phyloP scores from a whole-genome alignment of 73 alveolate species.

The Uronychia setigera region DNA sequence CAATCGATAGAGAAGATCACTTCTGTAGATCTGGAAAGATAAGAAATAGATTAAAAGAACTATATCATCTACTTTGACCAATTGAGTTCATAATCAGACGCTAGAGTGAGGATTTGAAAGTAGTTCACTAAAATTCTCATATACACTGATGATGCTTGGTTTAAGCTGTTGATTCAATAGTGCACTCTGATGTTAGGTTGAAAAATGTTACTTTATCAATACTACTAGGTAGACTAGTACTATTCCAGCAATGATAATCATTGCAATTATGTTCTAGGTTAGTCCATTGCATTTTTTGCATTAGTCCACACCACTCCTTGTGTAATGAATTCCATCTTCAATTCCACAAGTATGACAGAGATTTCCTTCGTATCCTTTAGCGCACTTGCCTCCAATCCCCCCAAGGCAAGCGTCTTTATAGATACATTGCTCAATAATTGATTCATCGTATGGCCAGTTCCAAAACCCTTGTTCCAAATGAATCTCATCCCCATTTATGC shows the following conservation, averaged over 20 bases:
- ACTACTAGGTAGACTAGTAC: background rate
- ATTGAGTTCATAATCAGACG: constrained; percentile 46
- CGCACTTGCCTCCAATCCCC: background rate
- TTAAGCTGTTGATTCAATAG: background rate
- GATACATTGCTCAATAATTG: background rate
- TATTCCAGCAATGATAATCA: background rate
- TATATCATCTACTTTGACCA: constrained; percentile 43
- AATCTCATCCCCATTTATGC: background rate
- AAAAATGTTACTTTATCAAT: background rate
- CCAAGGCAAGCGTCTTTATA: constrained; percentile 1
- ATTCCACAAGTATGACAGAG: constrained; percentile 5
- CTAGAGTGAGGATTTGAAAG: constrained; percentile 41
- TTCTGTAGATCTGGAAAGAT: constrained; percentile 30
- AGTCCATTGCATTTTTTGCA: background rate
- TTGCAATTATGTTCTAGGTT: background rate
- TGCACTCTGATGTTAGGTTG: background rate
- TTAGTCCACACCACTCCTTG: background rate
- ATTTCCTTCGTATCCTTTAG: constrained; percentile 1
- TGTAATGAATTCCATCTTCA: background rate
- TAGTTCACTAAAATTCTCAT: constrained; percentile 22
- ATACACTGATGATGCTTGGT: background rate
- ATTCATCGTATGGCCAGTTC: background rate
- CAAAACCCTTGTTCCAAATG: background rate
- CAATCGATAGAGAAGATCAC: constrained; percentile 63
- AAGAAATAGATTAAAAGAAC: constrained; percentile 17